Base-by-base conservation (phyloP, 129 eudicot genomes). In the Escallonia rubra region DNA sequence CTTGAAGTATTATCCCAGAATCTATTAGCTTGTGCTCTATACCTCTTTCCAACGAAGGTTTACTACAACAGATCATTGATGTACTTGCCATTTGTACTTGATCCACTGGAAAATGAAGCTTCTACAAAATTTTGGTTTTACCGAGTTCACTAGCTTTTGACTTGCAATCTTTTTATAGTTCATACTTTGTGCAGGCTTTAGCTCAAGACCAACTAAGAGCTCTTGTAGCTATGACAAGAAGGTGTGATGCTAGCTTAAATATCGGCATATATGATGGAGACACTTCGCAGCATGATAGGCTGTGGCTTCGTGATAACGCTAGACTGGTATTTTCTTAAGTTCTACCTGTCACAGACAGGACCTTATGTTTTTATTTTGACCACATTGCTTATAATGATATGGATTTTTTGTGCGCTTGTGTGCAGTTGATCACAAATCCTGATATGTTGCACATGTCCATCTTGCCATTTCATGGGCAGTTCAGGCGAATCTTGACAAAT, bases 141-240 rank as follows among this genome's bases (percentile, higher is more conserved):
- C 34, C 34, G 34, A 23, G 34, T 14, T 41, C 59, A 54, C 7
- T 23, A 64, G 45, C 10, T 59, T 23, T 46, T 55, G 13, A 51
- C 47, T 47, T 48, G 41, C 14, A 39, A 14, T 61, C 38, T 67
- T 41, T 42, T 42, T 46, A 10, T 10, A 56, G 52, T 51, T 10
- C 48, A 40, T 34, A 45, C 52, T 50, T 7, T 45, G 63, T 76
- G 82, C 92, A 93, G 99, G 99, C 99, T 41, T 82, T 93, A 74
- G 99, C 99, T 72, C 99, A 93, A 81, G 99, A 93, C 79, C 99
- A 93, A 64, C 73, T 93, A 69, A 80, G 99, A 74, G 82, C 86
- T 55, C 73, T 93, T 78, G 69, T 70, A 65, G 69, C 86, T 61
- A 57, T 93, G 75, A 70, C 85, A 14, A 52, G 75, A 67, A 87